phyloP scores from a whole-genome alignment of 306 rosid genomes.

The Lathyrus sativus region DNA sequence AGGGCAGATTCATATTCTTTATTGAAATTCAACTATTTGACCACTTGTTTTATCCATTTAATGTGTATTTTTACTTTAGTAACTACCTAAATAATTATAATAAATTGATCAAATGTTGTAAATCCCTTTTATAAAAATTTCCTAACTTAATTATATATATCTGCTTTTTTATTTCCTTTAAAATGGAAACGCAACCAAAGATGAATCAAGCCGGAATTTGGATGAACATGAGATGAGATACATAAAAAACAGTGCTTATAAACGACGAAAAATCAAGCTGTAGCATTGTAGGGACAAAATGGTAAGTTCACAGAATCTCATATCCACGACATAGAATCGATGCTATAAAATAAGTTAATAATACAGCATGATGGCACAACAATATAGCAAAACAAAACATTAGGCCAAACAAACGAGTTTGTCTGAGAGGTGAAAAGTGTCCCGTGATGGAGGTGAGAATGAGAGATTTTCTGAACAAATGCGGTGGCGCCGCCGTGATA shows the following conservation, averaged over 20 bases:
- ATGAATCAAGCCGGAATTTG: not conserved
- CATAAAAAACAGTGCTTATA: too few species aligned
- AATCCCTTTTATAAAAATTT: too few species aligned
- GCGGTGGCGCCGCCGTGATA: slow-evolving; percentile 71
- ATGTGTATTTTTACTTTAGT: not conserved
- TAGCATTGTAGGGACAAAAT: not conserved
- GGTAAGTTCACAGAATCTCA: not conserved
- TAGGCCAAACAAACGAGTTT: not conserved
- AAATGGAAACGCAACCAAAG: not conserved
- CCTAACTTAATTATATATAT: too few species aligned
- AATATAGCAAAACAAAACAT: not conserved
- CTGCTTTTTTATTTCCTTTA: too few species aligned
- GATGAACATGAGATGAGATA: too few species aligned
- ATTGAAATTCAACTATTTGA: too few species aligned
- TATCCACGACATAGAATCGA: not conserved
- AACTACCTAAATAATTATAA: too few species aligned
- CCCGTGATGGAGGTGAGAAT: slow-evolving; percentile 37
- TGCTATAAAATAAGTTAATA: not conserved
- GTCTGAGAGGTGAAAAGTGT: not conserved
- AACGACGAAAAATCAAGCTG: too few species aligned
- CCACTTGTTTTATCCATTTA: too few species aligned
- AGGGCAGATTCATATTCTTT: not conserved
- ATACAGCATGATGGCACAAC: not conserved
- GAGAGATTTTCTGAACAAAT: slow-evolving; percentile 54
- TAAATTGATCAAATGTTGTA: too few species aligned